phyloP scores from a whole-genome alignment of 2,329 filamentous ascomycete species.

The Chrysoporthe austroafricana region DNA sequence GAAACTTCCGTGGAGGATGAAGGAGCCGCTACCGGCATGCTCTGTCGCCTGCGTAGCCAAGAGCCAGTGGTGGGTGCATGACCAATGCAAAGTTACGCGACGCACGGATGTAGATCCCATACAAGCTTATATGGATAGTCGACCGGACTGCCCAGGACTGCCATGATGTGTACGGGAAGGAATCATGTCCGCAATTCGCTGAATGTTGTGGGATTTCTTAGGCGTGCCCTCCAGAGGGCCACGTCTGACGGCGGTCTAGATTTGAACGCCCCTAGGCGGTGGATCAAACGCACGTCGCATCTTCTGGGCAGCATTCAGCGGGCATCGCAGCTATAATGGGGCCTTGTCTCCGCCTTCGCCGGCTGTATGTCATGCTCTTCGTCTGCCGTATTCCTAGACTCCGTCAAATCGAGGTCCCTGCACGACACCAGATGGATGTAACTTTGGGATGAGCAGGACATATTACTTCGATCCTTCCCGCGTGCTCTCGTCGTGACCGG shows the following conservation, averaged over 20 bases:
- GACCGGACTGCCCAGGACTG: not conserved
- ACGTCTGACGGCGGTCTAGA: not conserved
- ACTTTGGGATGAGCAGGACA: not conserved
- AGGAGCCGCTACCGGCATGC: not conserved
- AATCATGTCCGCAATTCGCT: not conserved
- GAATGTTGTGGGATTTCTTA: not conserved
- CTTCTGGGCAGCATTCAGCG: not conserved
- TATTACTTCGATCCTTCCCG: not conserved
- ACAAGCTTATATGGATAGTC: not conserved
- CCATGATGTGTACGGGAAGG: not conserved
- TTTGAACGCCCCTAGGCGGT: not conserved
- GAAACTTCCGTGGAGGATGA: not conserved
- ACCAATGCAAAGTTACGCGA: not conserved
- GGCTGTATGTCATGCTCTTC: not conserved
- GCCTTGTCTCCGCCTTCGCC: not conserved
- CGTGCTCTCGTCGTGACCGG: not conserved
- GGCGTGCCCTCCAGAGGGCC: not conserved
- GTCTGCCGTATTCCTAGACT: not conserved
- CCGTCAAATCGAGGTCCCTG: not conserved
- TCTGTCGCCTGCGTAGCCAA: not conserved
- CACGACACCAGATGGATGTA: not conserved
- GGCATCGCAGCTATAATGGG: not conserved
- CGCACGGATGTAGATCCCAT: not conserved
- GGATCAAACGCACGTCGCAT: no score
- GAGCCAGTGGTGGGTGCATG: no score